These are phyloP conservation scores for Tulasnella sp. DNA, from an alignment of 768 basidiomycete species.

Conservation along the genomic window DNA sequence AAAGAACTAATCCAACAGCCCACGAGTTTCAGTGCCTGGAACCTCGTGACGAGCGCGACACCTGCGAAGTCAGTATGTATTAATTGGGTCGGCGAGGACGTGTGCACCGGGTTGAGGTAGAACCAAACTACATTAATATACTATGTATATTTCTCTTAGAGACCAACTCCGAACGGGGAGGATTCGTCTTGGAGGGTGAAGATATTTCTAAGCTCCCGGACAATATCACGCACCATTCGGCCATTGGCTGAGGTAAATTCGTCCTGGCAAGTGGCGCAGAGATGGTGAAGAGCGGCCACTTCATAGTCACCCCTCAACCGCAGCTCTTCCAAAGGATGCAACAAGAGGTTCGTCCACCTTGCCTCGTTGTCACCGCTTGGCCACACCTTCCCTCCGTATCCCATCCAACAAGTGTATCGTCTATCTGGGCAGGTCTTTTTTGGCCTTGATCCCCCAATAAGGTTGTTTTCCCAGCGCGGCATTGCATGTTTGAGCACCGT, in stretches of 20 bases:
- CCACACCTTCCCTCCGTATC: neutral
- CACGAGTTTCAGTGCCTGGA: too few species aligned
- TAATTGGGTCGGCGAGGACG: too few species aligned
- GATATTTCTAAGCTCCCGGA: neutral
- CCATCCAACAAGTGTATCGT: neutral
- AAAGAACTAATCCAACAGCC: too few species aligned
- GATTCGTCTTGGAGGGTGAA: neutral
- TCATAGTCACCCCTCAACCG: neutral
- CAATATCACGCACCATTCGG: neutral
- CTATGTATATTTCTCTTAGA: neutral
- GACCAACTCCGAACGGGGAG: neutral
- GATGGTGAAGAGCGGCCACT: neutral
- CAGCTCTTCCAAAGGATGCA: neutral
- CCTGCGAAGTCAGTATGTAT: too few species aligned
- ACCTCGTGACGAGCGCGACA: too few species aligned
- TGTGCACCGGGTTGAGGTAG: too few species aligned
- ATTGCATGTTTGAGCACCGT: neutral
- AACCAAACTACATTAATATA: neutral
- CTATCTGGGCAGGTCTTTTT: neutral
- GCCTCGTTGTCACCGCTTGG: neutral
- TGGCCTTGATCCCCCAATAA: neutral
- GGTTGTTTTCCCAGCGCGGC: neutral
- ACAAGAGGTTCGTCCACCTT: neutral
- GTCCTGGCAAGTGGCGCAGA: neutral
- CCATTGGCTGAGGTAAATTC: neutral